Conservation (phyloP, 139 green algal species). For the Edaphochlamys debaryana region DNA sequence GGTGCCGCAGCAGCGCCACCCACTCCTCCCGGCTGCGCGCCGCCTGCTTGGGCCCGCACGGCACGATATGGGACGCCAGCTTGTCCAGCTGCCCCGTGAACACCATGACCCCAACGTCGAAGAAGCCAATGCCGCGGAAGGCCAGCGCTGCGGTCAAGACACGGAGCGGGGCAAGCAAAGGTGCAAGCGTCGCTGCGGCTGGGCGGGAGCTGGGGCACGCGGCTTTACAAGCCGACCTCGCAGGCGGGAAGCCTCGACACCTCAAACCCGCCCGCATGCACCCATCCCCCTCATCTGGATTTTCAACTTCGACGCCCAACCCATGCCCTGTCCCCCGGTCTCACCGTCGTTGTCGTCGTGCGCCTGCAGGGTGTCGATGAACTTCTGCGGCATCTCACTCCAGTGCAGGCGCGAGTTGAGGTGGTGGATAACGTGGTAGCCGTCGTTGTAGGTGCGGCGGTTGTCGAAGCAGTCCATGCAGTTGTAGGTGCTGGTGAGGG, state of each 20-base stretch:
- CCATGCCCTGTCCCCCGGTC: no score
- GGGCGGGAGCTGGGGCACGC: no score
- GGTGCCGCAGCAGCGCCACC: conserved; percentile 45
- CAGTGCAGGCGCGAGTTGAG: conserved; percentile 88
- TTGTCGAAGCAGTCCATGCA: conserved; percentile 83
- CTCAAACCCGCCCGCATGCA: no score
- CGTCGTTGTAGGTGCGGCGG: conserved; percentile 87
- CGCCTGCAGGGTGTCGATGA: conserved; percentile 69
- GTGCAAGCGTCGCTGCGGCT: no score
- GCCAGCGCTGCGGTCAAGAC: conserved; percentile 65
- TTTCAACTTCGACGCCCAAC: no score
- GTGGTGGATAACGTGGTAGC: conserved; percentile 93
- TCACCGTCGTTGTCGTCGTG: conserved; percentile 72
- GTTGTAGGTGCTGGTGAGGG: conserved; percentile 79
- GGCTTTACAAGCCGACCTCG: no score
- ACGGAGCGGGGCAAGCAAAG: not conserved
- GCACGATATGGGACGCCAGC: conserved; percentile 58
- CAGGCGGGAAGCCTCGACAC: no score
- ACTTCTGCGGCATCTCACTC: conserved; percentile 73
- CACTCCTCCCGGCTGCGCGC: conserved; percentile 42
- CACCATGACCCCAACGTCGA: conserved; percentile 77
- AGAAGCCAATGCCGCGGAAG: conserved; percentile 78
- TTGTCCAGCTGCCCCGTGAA: conserved; percentile 63
- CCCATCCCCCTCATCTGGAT: no score
- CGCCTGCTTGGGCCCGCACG: conserved; percentile 54